Conservation (phyloP, 1,284 basidiomycete genomes). For the Salmacisia buchloeana region DNA sequence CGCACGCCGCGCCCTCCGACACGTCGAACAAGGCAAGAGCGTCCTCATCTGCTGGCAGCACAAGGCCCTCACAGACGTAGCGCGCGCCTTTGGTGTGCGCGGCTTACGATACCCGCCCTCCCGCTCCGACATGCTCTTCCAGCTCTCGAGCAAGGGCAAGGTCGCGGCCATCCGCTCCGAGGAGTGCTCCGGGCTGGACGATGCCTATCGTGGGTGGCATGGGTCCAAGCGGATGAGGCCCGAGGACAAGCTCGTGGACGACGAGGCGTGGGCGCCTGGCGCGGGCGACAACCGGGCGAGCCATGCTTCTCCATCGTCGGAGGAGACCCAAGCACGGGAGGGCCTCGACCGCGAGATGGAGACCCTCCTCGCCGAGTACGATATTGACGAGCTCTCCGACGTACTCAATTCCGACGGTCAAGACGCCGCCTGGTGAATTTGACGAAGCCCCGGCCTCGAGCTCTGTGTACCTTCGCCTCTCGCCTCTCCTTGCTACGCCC, state of each 20-base stretch:
- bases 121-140: conserved; percentile 18
- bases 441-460: too few relatives aligned
- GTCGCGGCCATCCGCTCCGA: conserved; percentile 13
- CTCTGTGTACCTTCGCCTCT: too few relatives aligned
- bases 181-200: conserved; percentile 15
- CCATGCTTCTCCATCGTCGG: too few relatives aligned
- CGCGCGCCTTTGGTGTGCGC: conserved; percentile 11
- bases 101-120: conserved; percentile 10
- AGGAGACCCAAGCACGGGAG: too few relatives aligned
- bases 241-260: conserved; percentile 12
- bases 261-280: conserved; percentile 14
- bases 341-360: too few relatives aligned
- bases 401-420: too few relatives aligned
- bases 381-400: too few relatives aligned
- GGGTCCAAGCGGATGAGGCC: conserved; percentile 10
- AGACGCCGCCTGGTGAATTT: too few relatives aligned
- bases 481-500: too few relatives aligned
- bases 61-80: conserved; percentile 13
- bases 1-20: not conserved
- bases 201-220: conserved; percentile 13
- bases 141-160: conserved; percentile 8
- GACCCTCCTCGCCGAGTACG: too few relatives aligned
- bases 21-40: not conserved
- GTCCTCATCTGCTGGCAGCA: conserved; percentile 17
- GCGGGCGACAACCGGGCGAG: too few relatives aligned